Conservation (phyloP, 768 basidiomycete genomes). For the Fibroporia radiculosa region DNA sequence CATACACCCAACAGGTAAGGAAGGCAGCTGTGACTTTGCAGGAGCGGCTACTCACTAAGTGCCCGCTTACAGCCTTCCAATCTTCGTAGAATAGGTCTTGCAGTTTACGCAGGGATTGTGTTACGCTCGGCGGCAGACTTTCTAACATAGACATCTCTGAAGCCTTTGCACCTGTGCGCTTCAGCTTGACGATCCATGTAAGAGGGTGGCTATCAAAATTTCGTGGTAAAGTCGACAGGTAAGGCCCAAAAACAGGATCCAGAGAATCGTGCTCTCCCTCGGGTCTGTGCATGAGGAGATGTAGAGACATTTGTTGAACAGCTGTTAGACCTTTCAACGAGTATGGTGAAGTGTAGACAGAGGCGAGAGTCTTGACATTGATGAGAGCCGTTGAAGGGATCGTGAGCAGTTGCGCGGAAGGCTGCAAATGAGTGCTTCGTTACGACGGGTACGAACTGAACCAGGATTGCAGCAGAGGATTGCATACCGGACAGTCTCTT, state of each 20-base stretch:
- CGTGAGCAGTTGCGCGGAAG: slow-evolving; percentile 52
- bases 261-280: slow-evolving; percentile 29
- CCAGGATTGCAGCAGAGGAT: background rate
- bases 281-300: slow-evolving; percentile 66
- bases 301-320: slow-evolving; percentile 72
- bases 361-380: slow-evolving; percentile 61
- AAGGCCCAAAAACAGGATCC: slow-evolving; percentile 63
- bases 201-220: slow-evolving; percentile 77
- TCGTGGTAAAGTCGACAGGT: slow-evolving; percentile 69
- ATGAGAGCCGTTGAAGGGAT: slow-evolving; percentile 66
- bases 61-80: slow-evolving; percentile 43
- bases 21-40: background rate
- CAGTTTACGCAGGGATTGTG: slow-evolving; percentile 33
- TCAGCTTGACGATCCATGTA: slow-evolving; percentile 49
- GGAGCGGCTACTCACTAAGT: slow-evolving; percentile 54
- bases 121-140: slow-evolving; percentile 41
- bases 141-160: slow-evolving; percentile 25
- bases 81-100: slow-evolving; percentile 47
- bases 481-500: slow-evolving; percentile 33
- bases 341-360: slow-evolving; percentile 44
- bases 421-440: slow-evolving; percentile 25
- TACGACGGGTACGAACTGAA: background rate
- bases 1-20: background rate
- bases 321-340: slow-evolving; percentile 38
- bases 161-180: background rate